Base-by-base conservation (phyloP, 2,329 filamentous ascomycete genomes). In the Furcasterigmium sp. region DNA sequence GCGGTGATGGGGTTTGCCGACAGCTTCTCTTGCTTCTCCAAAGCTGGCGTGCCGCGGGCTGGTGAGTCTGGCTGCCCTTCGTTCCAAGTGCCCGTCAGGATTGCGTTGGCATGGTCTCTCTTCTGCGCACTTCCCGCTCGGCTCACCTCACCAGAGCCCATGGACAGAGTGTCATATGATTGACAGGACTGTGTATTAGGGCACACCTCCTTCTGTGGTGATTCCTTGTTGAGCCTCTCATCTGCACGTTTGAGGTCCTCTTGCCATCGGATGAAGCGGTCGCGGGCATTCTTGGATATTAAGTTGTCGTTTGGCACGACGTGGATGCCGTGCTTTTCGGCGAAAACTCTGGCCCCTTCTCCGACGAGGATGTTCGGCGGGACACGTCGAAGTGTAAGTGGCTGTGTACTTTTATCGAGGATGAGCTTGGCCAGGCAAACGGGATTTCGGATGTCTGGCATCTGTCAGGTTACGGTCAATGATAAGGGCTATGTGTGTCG, bases 301-400 rank as follows among this genome's bases (percentile, higher is more conserved):
- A 98, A 72, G 35, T 73, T 75, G 35, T 93, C 85, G 54, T 89
- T 82, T 6, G 82, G 76, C n/a, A 90, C 73, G 10, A 88, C 71
- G 0, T 77, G 68, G 59, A 97, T 80, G 8, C 87, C 84, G 52
- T 90, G 78, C 46, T 91, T 82, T 47, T 79, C 78, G 1, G 91
- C 93, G 63, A 94, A 98, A n/a, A 85, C 78, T 35, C 79, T 84
- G 14, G 93, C 93, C 10, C 93, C 93, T 52, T 87, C 75, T 26
- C 89, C 88, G 10, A 95, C 87, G 2, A 98, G 76, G 19, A 96
- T 80, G 55, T 96, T 97, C 9, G 93, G 93, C 8, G 94, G 91
- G 4, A 98, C 90, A 44, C 93, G 83, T 43, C 87, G 82, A 40
- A 97, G 76, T 8, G 88, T 87, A n/a, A 97, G 67, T 1, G 86